Percentiles rank a stretch among this genome's conserved stretches.
Conservation (phyloP, 768 basidiomycete genomes). For the Serendipita vermifera region DNA sequence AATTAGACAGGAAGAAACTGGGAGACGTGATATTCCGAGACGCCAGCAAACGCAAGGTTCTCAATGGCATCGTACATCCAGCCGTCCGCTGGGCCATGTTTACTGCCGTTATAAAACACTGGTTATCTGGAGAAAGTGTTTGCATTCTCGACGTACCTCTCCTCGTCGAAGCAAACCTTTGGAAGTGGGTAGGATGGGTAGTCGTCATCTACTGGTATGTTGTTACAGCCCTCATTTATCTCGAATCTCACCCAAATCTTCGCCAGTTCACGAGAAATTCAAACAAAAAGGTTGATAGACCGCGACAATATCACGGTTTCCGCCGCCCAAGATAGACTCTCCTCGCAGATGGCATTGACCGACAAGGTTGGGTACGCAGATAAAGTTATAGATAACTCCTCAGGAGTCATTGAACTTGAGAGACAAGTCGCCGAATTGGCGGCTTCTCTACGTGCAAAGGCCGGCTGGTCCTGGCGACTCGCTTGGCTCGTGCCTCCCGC, state of each 20-base stretch:
- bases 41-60: constrained; percentile 46
- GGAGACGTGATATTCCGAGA: constrained; percentile 79
- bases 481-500: constrained; percentile 38
- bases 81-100: constrained; percentile 73
- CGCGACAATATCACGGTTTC: constrained; percentile 54
- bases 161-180: constrained; percentile 77
- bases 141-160: constrained; percentile 86
- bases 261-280: constrained; percentile 62
- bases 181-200: constrained; percentile 70
- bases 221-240: background rate
- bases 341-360: constrained; percentile 66
- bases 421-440: constrained; percentile 37
- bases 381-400: constrained; percentile 79
- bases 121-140: constrained; percentile 65
- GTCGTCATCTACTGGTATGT: constrained; percentile 86
- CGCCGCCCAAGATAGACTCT: constrained; percentile 61
- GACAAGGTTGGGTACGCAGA: constrained; percentile 79
- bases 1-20: constrained; percentile 67
- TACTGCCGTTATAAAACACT: constrained; percentile 49
- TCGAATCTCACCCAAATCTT: background rate
- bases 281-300: constrained; percentile 67
- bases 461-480: constrained; percentile 29
- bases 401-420: constrained; percentile 53
- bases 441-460: constrained; percentile 25
- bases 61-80: constrained; percentile 86